Evolutionary conservation across 768 basidiomycete genomes (phyloP), one percentile per base, ranked within the genome.

Genomic region (Ramaria sp.): DNA sequence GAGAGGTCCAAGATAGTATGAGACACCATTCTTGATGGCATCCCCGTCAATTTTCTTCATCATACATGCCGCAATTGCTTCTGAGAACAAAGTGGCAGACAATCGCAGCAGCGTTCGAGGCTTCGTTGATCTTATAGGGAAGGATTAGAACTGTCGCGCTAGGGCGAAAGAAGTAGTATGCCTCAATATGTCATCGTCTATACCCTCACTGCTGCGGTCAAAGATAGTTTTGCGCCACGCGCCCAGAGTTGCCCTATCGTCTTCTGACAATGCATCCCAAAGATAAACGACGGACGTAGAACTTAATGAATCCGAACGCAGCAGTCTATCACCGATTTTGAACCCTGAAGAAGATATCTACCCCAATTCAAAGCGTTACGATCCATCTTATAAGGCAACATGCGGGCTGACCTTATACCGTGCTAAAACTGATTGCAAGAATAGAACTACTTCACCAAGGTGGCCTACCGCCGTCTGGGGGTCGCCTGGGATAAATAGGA

Each of bases 381-480:
- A 57, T 32, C 5, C 38, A 50, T 59, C 39, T 18, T 43, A 20
- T 22, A 22, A 27, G n/a, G n/a, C 57, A 34, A 12, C 27, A 12
- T 34, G 13, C 13, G 42, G 4, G 15, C 32, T 3, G 30, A 64
- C 87, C 63, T 82, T 78, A 62, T 79, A 89, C 50, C 81, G 78
- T n/a, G 74, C 72, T 32, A 84, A 66, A 16, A 76, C 73, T 58
- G 77, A 76, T 64, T 90, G 87, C 6, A 78, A 66, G 61, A 90
- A 88, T 36, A 90, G 62, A 15, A 89, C 83, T n/a, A 90, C 75
- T 58, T 88, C 78, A 3, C 88, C 88, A 1, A 89, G 69, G 64
- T 87, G 83, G 56, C 77, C 80, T 37, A 89, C 77, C 4, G 88
- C 88, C 16, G 82, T 85, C 66, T 89, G 88, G 16, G 88, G 88